Conservation (phyloP, 352 stramenopile genomes). For the Phytopythium sindhum region DNA sequence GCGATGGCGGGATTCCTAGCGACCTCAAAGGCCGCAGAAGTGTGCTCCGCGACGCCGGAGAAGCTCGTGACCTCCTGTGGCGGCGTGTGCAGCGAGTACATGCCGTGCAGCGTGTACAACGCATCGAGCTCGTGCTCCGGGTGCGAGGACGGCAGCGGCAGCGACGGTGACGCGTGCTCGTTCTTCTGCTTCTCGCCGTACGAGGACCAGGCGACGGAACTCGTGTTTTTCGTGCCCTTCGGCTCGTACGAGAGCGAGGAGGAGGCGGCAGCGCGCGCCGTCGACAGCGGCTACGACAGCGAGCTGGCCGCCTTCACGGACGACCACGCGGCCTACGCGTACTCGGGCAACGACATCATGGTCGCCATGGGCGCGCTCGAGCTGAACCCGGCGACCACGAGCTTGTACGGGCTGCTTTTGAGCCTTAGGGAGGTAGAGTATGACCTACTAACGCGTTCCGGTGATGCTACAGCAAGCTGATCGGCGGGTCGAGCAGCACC, state of each 20-base stretch:
- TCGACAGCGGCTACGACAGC: conserved; percentile 4
- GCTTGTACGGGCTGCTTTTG: conserved; percentile 14
- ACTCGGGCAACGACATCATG: conserved; percentile 5
- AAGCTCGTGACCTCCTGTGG: conserved; percentile 23
- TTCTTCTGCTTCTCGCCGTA: conserved; percentile 23
- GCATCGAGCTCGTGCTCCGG: conserved; percentile 17
- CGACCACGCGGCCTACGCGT: not conserved
- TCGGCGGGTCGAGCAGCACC: not conserved
- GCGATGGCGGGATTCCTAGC: not conserved
- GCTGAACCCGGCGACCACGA: conserved; percentile 9
- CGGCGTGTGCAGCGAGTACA: conserved; percentile 18
- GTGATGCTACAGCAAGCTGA: conserved; percentile 3
- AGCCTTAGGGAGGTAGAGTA: too few species aligned
- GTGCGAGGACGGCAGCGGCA: conserved; percentile 16
- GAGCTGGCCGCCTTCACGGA: not conserved
- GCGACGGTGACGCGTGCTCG: conserved; percentile 21
- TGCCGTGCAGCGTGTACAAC: conserved; percentile 24
- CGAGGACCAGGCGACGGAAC: conserved; percentile 8
- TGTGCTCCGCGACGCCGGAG: not conserved
- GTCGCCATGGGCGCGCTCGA: not conserved
- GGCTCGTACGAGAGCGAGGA: conserved; percentile 7
- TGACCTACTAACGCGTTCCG: too few species aligned
- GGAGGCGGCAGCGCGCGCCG: conserved; percentile 4
- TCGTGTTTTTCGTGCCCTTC: conserved; percentile 9
- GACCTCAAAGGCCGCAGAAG: not conserved